Evolutionary conservation across 2,329 filamentous ascomycete species (phyloP), one percentile per base, ranked within the genome.

Genomic region (Elsinoe fawcettii): DNA sequence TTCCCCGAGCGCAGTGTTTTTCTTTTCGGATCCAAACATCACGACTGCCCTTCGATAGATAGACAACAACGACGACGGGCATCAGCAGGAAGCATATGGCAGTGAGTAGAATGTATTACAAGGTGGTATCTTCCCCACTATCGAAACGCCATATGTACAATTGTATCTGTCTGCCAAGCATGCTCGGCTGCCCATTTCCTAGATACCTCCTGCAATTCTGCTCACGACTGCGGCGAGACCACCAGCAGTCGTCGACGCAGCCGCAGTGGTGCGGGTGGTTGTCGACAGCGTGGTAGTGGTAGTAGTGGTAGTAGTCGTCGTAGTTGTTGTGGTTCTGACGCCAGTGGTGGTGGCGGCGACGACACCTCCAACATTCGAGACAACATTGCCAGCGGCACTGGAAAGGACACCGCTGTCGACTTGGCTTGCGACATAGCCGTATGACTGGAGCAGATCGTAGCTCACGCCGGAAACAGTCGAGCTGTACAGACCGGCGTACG

Each of bases 401-500:
- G 30, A 56, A 9, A 58, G 51, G 36, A 51, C 18, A 22, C 60
- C 60, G 16, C 41, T 43, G 27, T 61, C 60, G 9, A 57, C 47
- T 18, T 56, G 55, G 16, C 54, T 58, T 1, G 51, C 43, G 11
- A 58, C 58, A 46, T 61, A 61, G 6, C 60, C 60, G 20, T 61
- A 59, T 0, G 60, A 61, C 49, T 55, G 43, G 5, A 58, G 51
- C 7, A 59, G 18, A 7, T 61, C 58, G 30, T 61, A 61, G 5
- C 44, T 51, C 2, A 55, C 49, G n/a, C 58, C 57, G 5, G 14
- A 22, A 32, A 51, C n/a, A 3, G 55, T 59, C 14, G 20, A 53
- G 46, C 30, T 58, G 39, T 16, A 56, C 22, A 58, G 39, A 14
- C 37, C 49, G 36, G 41, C 58, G 51, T 63, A 62, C 20, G 46